Percentiles rank a stretch among this genome's conserved stretches.
Conservation (phyloP, 2,329 filamentous ascomycete genomes). For the Colletotrichum tanaceti region DNA sequence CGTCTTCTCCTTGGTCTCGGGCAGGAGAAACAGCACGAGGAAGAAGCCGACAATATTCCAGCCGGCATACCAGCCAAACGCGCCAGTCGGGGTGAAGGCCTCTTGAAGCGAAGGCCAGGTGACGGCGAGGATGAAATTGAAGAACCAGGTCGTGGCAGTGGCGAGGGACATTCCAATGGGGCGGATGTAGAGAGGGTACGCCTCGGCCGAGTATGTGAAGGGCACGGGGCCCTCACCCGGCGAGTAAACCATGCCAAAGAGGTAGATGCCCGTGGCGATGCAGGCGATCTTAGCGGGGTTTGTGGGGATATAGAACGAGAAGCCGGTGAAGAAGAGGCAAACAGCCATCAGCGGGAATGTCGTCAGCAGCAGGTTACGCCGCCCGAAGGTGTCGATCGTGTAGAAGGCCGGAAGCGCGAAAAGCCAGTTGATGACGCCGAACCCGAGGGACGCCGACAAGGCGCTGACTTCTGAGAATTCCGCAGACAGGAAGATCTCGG, state of each 20-base stretch:
- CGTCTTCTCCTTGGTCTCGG: constrained; percentile 59
- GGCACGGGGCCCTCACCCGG: constrained; percentile 72
- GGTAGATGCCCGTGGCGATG: too few species aligned
- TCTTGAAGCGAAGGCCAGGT: constrained; percentile 60
- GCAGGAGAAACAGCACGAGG: constrained; percentile 55
- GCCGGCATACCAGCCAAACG: constrained; percentile 61
- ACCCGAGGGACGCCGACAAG: constrained; percentile 68
- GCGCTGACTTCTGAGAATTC: constrained; percentile 63
- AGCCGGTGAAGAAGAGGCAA: constrained; percentile 59
- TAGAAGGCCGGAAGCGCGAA: constrained; percentile 69
- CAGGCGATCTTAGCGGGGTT: too few species aligned
- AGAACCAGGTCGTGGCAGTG: constrained; percentile 64
- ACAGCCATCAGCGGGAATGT: constrained; percentile 72
- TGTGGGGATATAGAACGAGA: too few species aligned
- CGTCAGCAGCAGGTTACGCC: constrained; percentile 64
- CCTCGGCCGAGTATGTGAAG: constrained; percentile 76
- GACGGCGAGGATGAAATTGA: constrained; percentile 55
- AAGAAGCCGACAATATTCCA: constrained; percentile 62
- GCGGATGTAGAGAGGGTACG: constrained; percentile 72
- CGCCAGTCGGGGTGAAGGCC: constrained; percentile 60
- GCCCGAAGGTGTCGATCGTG: constrained; percentile 64
- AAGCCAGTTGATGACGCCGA: constrained; percentile 68
- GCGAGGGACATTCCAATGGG: constrained; percentile 71
- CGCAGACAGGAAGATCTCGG: constrained; percentile 69
- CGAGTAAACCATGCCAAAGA: constrained; percentile 47